A percentile compares a stretch with the other conserved stretches of the same genome.
These are phyloP conservation scores for Aspergillus saccharolyticus DNA, from an alignment of 495 filamentous ascomycete genomes.

Conservation along the genomic window DNA sequence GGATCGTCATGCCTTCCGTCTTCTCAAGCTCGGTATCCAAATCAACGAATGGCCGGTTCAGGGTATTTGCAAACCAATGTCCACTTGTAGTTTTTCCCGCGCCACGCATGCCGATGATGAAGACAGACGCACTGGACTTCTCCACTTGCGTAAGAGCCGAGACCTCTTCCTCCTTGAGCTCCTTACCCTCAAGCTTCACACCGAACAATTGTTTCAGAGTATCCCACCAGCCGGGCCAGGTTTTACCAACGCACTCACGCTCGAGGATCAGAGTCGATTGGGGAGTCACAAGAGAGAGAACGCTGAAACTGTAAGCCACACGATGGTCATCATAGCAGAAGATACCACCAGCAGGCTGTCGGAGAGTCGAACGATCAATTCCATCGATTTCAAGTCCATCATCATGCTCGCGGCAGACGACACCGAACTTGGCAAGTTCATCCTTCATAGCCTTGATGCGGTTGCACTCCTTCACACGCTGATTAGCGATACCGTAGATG, in stretches of 20 bases:
- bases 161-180: constrained; percentile 46
- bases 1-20: constrained; percentile 66
- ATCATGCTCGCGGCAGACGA: constrained; percentile 78
- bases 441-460: constrained; percentile 95
- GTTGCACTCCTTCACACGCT: constrained; percentile 98
- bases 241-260: constrained; percentile 91
- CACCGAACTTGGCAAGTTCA: constrained; percentile 92
- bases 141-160: constrained; percentile 25
- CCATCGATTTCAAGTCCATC: constrained; percentile 88
- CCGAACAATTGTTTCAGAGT: constrained; percentile 69
- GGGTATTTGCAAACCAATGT: constrained; percentile 67
- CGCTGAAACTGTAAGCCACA: constrained; percentile 96
- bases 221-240: constrained; percentile 99
- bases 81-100: constrained; percentile 95
- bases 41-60: constrained; percentile 76
- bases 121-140: constrained; percentile 58
- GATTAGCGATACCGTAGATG: constrained; percentile 96
- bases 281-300: constrained; percentile 75
- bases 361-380: constrained; percentile 54
- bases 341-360: constrained; percentile 60
- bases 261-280: constrained; percentile 74
- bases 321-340: constrained; percentile 98
- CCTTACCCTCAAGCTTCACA: constrained; percentile 66
- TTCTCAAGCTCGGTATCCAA: constrained; percentile 82
- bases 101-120: constrained; percentile 96